A percentile compares a stretch with the other conserved stretches of the same genome.
These are phyloP conservation scores for Candida albicans DNA, from an alignment of 1,139 yeast genomes.

Conservation along the genomic window DNA sequence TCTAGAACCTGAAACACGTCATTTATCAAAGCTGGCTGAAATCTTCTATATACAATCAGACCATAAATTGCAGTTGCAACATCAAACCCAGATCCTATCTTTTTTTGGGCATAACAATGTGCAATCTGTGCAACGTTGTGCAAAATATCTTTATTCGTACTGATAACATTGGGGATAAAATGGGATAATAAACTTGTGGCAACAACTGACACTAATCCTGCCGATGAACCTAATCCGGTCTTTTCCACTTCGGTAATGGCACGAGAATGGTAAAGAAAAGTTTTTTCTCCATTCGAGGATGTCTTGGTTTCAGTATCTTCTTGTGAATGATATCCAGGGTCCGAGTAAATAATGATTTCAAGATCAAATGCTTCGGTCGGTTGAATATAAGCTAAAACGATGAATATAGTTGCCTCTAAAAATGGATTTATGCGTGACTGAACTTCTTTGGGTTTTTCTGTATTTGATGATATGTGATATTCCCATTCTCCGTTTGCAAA, in stretches of 20 bases:
- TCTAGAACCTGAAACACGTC: conserved; percentile 26
- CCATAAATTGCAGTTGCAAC: conserved; percentile 96
- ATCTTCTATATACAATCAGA: conserved; percentile 77
- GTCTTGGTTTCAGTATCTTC: conserved; percentile 36
- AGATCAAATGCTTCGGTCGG: conserved; percentile 35
- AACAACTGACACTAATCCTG: conserved; percentile 84
- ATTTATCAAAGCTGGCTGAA: conserved; percentile 55
- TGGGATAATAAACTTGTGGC: conserved; percentile 65
- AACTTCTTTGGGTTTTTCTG: conserved; percentile 20
- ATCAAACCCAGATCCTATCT: conserved; percentile 95
- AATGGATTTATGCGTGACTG: conserved; percentile 60
- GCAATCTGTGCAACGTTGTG: conserved; percentile 88
- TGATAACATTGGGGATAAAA: conserved; percentile 27
- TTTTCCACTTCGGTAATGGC: conserved; percentile 77
- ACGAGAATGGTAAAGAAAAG: conserved; percentile 59
- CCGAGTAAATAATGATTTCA: conserved; percentile 70
- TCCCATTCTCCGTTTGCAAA: conserved; percentile 71
- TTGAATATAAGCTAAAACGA: conserved; percentile 53
- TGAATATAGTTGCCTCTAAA: conserved; percentile 59
- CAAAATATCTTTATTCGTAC: conserved; percentile 36
- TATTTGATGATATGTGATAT: conserved; percentile 34
- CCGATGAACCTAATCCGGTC: conserved; percentile 96
- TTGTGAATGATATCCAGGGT: conserved; percentile 87
- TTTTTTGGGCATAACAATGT: conserved; percentile 91
- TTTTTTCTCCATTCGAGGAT: conserved; percentile 33